Evolutionary conservation across 2,329 filamentous ascomycete genomes (phyloP).

Genomic region (Epichloe gansuensis): DNA sequence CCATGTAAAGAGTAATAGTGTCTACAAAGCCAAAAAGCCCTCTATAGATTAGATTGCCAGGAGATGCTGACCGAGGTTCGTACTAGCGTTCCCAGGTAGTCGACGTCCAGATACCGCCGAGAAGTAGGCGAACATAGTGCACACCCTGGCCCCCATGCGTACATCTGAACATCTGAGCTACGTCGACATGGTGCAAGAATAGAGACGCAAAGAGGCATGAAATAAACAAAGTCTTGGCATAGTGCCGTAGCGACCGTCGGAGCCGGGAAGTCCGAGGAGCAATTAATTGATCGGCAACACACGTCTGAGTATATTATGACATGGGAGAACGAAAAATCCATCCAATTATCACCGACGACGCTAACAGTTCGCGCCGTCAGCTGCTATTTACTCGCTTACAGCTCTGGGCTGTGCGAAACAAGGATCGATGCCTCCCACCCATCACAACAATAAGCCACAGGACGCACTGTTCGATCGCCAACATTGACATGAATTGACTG

Average conservation of each 20-base stretch:
- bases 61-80: no score
- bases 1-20: no score
- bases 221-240: neutral
- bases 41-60: no score
- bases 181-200: neutral
- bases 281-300: neutral
- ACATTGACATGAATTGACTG: neutral
- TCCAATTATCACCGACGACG: neutral
- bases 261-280: no score
- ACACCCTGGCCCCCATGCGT: no score
- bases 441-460: slow-evolving; percentile 1
- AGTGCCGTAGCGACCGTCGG: neutral
- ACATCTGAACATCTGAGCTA: neutral
- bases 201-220: neutral
- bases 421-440: neutral
- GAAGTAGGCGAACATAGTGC: no score
- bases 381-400: neutral
- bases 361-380: neutral
- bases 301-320: slow-evolving; percentile 1
- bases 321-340: neutral
- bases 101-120: no score
- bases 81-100: no score
- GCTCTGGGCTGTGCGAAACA: neutral
- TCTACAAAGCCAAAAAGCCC: no score
- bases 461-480: neutral